Evolutionary conservation across 1,284 basidiomycete species (phyloP).

Genomic region (Meira miltonrushii): DNA sequence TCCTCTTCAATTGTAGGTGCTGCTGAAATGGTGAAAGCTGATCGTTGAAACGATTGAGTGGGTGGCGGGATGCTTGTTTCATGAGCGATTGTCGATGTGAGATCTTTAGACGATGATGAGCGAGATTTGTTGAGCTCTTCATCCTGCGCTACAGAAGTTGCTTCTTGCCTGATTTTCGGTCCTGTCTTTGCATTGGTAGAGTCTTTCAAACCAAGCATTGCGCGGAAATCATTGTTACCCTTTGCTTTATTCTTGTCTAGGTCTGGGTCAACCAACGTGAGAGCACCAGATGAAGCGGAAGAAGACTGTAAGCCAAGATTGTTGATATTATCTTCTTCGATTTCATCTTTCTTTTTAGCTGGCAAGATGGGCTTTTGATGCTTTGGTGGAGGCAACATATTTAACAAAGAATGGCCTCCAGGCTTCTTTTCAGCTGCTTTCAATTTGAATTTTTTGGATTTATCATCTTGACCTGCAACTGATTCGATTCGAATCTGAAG

Average conservation of each 20-base stretch:
- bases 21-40: constrained; percentile 23
- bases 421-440: background rate
- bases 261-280: background rate
- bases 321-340: background rate
- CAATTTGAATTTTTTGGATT: background rate
- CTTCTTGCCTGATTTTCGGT: background rate
- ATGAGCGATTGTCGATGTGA: background rate
- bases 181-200: background rate
- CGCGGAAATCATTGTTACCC: constrained; percentile 46
- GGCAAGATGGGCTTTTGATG: background rate
- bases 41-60: background rate
- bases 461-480: constrained; percentile 13
- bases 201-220: constrained; percentile 44
- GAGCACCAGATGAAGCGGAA: background rate
- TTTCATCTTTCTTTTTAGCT: background rate
- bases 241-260: constrained; percentile 21
- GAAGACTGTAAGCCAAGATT: constrained; percentile 6
- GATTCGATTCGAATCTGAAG: background rate
- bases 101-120: background rate
- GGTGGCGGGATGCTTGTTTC: background rate
- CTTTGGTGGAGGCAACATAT: constrained; percentile 43
- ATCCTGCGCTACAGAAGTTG: background rate
- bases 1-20: constrained; percentile 26
- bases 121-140: background rate
- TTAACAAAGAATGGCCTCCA: constrained; percentile 21